These are phyloP conservation scores for Scutellaria minor DNA, from an alignment of 257 asterid species.

Conservation along the genomic window DNA sequence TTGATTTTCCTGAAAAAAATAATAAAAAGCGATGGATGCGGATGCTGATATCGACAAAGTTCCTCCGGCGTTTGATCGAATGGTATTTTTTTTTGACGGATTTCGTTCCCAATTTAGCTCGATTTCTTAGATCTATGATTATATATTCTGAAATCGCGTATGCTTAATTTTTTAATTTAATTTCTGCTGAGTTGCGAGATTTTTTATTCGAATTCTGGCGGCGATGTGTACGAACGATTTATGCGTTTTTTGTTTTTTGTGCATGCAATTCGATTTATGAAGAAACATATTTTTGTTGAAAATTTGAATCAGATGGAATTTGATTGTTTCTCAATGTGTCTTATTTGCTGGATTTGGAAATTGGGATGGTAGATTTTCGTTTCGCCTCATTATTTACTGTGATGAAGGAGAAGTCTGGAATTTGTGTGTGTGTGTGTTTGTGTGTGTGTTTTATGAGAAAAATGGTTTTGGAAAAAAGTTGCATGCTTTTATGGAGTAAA, in stretches of 20 bases:
- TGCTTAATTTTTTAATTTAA: not conserved
- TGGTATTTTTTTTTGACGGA: conserved; percentile 43
- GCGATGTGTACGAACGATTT: not conserved
- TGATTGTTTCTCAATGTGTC: conserved; percentile 9
- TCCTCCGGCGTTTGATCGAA: conserved; percentile 57
- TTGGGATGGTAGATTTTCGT: not conserved
- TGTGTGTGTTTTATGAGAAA: not conserved
- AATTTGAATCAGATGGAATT: conserved; percentile 22
- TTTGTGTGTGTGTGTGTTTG: no score
- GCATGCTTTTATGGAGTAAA: conserved; percentile 5
- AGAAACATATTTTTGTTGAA: not conserved
- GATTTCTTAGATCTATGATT: conserved; percentile 46
- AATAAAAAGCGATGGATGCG: conserved; percentile 43
- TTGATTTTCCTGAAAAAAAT: not conserved
- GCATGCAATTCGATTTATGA: conserved; percentile 30
- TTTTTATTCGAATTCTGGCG: conserved; percentile 11
- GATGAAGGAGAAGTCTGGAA: not conserved
- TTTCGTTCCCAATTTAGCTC: conserved; percentile 21
- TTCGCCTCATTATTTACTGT: not conserved
- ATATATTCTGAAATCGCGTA: conserved; percentile 8
- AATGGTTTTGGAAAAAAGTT: not conserved
- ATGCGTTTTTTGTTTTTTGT: not conserved
- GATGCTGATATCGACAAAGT: conserved; percentile 47
- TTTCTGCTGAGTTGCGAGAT: not conserved
- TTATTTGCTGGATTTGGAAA: conserved; percentile 30